A percentile compares a stretch with the other conserved stretches of the same genome.
Evolutionary conservation across 2,329 filamentous ascomycete species (phyloP).

Genomic region (Penicillium sp.): DNA sequence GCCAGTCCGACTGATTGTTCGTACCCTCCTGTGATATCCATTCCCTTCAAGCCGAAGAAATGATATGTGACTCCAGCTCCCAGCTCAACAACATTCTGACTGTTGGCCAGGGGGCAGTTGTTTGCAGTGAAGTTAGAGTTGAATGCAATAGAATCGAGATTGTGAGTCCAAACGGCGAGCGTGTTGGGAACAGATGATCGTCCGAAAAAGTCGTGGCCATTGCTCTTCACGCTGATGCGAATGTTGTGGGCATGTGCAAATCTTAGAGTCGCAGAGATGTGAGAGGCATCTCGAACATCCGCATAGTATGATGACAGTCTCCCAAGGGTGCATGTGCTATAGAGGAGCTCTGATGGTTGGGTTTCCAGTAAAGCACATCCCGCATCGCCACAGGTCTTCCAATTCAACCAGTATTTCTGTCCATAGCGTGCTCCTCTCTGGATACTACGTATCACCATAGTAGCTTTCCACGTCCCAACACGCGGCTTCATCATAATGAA

Average conservation of each 20-base stretch:
- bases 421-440: too few relatives aligned
- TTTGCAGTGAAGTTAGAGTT: constrained; percentile 23
- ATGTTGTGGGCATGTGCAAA: constrained; percentile 24
- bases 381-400: too few relatives aligned
- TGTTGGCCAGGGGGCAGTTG: constrained; percentile 28
- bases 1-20: constrained; percentile 48
- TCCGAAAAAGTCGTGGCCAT: constrained; percentile 54
- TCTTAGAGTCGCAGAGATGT: not conserved
- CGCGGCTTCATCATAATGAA: not conserved
- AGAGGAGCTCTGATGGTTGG: too few relatives aligned
- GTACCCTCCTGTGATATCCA: constrained; percentile 12
- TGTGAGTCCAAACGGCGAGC: constrained; percentile 43
- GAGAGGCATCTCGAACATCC: not conserved
- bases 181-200: constrained; percentile 38
- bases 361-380: too few relatives aligned
- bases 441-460: constrained; percentile 5
- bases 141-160: constrained; percentile 35
- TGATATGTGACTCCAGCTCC: constrained; percentile 18
- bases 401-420: too few relatives aligned
- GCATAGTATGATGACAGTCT: too few relatives aligned
- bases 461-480: constrained; percentile 1
- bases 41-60: constrained; percentile 4
- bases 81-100: constrained; percentile 47
- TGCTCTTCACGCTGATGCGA: constrained; percentile 53
- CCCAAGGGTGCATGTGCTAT: too few relatives aligned